Base-by-base conservation (phyloP, 257 asterid species). In the Ilex aquifolium region DNA sequence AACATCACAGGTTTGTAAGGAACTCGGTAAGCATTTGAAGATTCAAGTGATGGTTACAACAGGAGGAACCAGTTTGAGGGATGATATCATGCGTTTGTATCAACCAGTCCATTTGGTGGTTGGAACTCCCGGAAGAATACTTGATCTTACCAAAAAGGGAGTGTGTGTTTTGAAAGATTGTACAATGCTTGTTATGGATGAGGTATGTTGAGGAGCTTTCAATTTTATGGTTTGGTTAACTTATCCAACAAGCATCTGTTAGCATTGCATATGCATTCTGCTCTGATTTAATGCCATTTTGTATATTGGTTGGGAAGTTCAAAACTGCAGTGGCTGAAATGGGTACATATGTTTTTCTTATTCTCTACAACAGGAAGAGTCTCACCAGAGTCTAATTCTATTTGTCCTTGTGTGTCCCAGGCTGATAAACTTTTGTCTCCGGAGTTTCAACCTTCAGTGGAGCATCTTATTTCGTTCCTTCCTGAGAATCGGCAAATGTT, bases 111-210 rank as follows among this genome's bases (percentile, higher is more conserved):
- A 84, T 69, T 75, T 87, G 69, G 83, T 84, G 21, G 92, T 84
- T 17, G 95, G 90, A 50, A 87, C 95, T 53, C 95, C 95, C n/a
- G 95, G 95, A 63, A 78, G 95, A 69, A 72, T 87, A 32, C 87
- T 84, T n/a, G 95, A 87, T 78, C 95, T 87, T 72, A 61, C 95
- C 9, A 82, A 65, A 51, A 87, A 80, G 71, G 88, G 92, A 46
- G 64, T 84, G 12, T 87, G 91, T 57, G 15, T 74, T 73, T 71
- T 84, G 71, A 79, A 76, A 60, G 80, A 87, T 17, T 87, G 89
- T 64, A 16, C 66, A 51, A 69, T 87, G 85, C 85, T 87, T 56
- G 85, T 80, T 60, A 84, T 87, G 95, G 92, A 87, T 77, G 95
- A 87, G 90, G 92, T 81, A 77, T 15, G 51, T 55, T 50, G 46